Evolutionary conservation across 164 flowering plant genomes (phyloP), one percentile per base, ranked within the genome.

Genomic region (Liquidambar formosana): DNA sequence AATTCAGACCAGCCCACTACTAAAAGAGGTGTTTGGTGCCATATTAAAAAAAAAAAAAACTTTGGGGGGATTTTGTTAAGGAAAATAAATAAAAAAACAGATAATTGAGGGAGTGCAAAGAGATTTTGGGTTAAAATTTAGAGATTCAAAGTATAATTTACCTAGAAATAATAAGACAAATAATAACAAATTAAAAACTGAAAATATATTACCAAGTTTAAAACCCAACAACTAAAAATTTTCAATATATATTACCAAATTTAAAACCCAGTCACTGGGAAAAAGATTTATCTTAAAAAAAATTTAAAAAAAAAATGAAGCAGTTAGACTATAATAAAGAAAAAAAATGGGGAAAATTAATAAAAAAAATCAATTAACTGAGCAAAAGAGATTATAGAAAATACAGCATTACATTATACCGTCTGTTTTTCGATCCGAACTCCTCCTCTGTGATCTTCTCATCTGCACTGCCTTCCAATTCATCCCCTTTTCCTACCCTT

Each of bases 371-470:
- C n/a, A n/a, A n/a, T n/a, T n/a, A n/a, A n/a, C n/a, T n/a, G n/a
- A n/a, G n/a, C n/a, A n/a, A 25, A 4, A 14, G 14, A 38, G 66
- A 38, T 27, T 8, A 49, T 47, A 53, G 60, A 22, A 56, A 33
- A 27, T 14, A 27, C 14, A 27, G 63, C 72, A 77, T 86, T 90
- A 90, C 93, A 80, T 88, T 90, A 77, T 88, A 84, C 80, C 87
- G 89, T 78, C 87, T 84, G 49, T 82, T 76, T 41, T 65, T n/a
- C 27, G 74, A 57, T 53, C 67, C 79, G 38, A 56, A 38, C 8
- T 61, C 79, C 27, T 73, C 72, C 8, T 43, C 52, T 44, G 66
- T 60, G 61, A 64, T 51, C 65, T 44, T 63, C 71, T 71, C 74
- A 46, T 80, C 80, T 33, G 48, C 71, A 26, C 23, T 56, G 23